A percentile compares a stretch with the other conserved stretches of the same genome.
Evolutionary conservation across 1,284 basidiomycete genomes (phyloP).

Genomic region (Neotropicomus parvogracilis): DNA sequence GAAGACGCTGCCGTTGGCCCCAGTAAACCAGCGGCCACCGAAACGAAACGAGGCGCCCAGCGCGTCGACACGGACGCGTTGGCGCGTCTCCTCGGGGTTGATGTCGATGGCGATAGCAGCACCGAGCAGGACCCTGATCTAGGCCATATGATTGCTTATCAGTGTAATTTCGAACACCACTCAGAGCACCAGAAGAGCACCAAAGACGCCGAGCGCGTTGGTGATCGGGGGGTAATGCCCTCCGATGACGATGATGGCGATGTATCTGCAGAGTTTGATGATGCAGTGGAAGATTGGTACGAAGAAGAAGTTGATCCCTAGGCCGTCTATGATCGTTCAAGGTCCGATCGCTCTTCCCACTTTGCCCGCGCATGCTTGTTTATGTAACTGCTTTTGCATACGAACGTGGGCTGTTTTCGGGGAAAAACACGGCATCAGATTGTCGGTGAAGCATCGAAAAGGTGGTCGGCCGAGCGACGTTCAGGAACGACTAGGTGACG

Average conservation of each 20-base stretch:
- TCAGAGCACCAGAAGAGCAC: conserved; percentile 1
- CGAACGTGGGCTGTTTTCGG: conserved; percentile 6
- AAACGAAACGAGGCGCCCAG: conserved; percentile 29
- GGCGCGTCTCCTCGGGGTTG: conserved; percentile 29
- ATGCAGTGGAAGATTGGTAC: conserved; percentile 24
- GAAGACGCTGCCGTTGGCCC: not conserved
- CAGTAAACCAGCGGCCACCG: conserved; percentile 4
- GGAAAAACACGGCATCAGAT: not conserved
- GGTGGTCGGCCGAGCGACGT: not conserved
- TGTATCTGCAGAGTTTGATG: conserved; percentile 14
- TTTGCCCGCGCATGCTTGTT: not conserved
- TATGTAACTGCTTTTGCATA: conserved; percentile 9
- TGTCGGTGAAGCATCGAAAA: not conserved
- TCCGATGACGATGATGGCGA: conserved; percentile 22
- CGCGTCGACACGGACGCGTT: conserved; percentile 40
- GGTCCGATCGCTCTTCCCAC: conserved; percentile 1
- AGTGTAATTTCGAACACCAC: conserved; percentile 1
- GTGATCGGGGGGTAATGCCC: conserved; percentile 39
- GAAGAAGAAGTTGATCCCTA: conserved; percentile 29
- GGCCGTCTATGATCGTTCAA: conserved; percentile 1
- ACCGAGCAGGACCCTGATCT: conserved; percentile 15
- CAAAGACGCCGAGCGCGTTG: conserved; percentile 32
- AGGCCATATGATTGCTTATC: conserved; percentile 5
- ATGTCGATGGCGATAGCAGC: conserved; percentile 7
- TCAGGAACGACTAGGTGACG: conserved; percentile 5